These are phyloP conservation scores for Zangia roseola DNA, from an alignment of 768 basidiomycete genomes.

Conservation along the genomic window DNA sequence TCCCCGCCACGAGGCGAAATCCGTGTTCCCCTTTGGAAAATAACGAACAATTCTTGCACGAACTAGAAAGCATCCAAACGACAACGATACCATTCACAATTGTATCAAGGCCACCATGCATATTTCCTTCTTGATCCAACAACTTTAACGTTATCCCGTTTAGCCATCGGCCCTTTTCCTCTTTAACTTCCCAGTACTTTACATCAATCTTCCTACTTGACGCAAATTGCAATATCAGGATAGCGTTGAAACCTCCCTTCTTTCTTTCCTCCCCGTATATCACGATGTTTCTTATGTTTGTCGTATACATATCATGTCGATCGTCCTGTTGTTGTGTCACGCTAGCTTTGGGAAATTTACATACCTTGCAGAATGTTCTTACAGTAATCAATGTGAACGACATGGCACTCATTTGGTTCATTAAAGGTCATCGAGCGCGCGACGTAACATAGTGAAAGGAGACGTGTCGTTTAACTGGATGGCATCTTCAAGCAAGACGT, in stretches of 20 bases:
- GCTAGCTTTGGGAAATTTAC: conserved; percentile 20
- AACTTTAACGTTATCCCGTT: conserved; percentile 5
- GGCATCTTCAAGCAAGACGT: conserved; percentile 81
- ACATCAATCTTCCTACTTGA: conserved; percentile 8
- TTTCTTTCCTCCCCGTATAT: conserved; percentile 1
- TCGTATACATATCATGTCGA: conserved; percentile 20
- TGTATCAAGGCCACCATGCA: conserved; percentile 28
- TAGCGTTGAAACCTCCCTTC: not conserved
- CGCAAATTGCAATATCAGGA: conserved; percentile 7
- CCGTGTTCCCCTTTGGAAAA: conserved; percentile 13
- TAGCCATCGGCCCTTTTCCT: not conserved
- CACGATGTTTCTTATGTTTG: conserved; percentile 14
- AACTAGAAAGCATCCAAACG: conserved; percentile 29
- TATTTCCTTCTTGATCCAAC: conserved; percentile 6
- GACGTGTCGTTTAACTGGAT: conserved; percentile 38
- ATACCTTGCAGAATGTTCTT: conserved; percentile 8
- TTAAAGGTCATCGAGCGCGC: not conserved
- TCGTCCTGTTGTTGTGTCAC: conserved; percentile 27
- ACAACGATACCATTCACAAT: conserved; percentile 23
- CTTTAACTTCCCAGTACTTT: conserved; percentile 14
- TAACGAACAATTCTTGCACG: conserved; percentile 21
- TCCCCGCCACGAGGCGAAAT: not conserved
- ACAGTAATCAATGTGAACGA: not conserved
- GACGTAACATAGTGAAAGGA: too few species aligned
- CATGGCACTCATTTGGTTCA: not conserved